Base-by-base conservation (phyloP, 2,329 filamentous ascomycete species). In the Cadophora luteo-olivacea region DNA sequence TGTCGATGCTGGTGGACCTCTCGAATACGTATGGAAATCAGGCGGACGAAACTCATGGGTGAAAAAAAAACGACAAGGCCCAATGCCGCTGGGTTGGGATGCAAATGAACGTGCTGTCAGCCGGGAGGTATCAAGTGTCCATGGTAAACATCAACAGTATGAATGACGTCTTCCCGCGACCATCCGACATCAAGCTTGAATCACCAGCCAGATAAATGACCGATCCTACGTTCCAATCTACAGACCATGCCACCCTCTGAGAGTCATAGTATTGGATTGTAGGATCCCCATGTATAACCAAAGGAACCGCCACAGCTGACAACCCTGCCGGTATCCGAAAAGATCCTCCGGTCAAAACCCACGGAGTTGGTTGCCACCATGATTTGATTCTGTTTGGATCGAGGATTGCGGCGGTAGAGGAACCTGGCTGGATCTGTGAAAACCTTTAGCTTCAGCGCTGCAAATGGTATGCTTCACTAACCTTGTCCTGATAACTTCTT, bases 261-360 rank as follows among this genome's bases (percentile, higher is more conserved):
- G 61, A 57, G 55, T 68, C 33, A 68, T 68, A 68, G 49, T 68
- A 65, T 68, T 68, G n/a, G 62, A 68, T 68, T 62, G 24, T 68
- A 68, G 62, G 62, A 51, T 65, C 54, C 38, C 55, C 62, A 68
- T 61, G 54, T 52, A 65, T 68, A 24, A 57, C 48, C 33, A 68
- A 57, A 68, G 62, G 66, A 33, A 68, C 65, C 49, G 36, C 55
- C 33, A 68, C 66, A 51, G 62, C 62, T 62, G 48, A 61, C 19
- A 60, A 55, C 62, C 48, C 33, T 57, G 6, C 45, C 12, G 49
- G 61, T 61, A 68, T 68, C 32, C 49, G 62, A 62, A 68, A 68
- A 65, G 55, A 58, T 24, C 55, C 55, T 58, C 55, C 32, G 16
- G 32, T 58, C 4, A 69, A 49, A 38, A 66, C 60, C n/a, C 11